Base-by-base conservation (phyloP, 352 stramenopile genomes). In the Globisporangium acanthophoron region DNA sequence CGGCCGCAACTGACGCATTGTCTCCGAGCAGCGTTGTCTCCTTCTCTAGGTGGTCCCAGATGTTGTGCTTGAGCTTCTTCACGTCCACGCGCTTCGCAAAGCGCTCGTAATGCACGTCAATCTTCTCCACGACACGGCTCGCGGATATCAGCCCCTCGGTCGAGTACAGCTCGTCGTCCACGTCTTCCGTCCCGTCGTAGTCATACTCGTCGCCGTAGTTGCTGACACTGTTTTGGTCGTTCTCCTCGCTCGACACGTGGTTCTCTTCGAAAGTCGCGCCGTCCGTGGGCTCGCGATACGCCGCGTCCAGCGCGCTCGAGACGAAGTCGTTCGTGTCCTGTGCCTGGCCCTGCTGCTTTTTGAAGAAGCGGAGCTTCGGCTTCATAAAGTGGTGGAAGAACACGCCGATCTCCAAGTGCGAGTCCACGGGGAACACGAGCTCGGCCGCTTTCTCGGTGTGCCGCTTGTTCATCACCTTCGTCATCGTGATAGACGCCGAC, bases 31-130 rank as follows among this genome's bases (percentile, higher is more conserved):
- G 46, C 13, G 50, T 62, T 0, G 65, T 69, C 35, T 85, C 70
- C 41, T 74, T 76, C 56, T 86, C 80, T 20, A 94, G 62, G 20
- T 89, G 78, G 21, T 78, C 71, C 97, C 96, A 99, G 37, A 99
- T 85, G 68, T 95, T 96, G 5, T 82, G 78, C 75, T 99, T 99
- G 13, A 99, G 75, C 48, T 95, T 90, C 65, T 97, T 97, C 2
- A 99, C 96, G 67, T 99, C 96, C 16, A 99, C 96, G 56, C 96
- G 95, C 66, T 99, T 99, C 18, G 96, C 96, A 41, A 96, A 82
- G 15, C 85, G 92, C 29, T 96, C 96, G 65, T 98, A 98, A 53
- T 91, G 74, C 9, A 96, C 80, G 49, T 96, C 75, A 60, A 99
- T 87, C 62, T 98, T 98, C 56, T 98, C 86, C 4, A 99, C 90